Evolutionary conservation across 768 basidiomycete genomes (phyloP), one percentile per base, ranked within the genome.

Genomic region (Termitomyces sp.): DNA sequence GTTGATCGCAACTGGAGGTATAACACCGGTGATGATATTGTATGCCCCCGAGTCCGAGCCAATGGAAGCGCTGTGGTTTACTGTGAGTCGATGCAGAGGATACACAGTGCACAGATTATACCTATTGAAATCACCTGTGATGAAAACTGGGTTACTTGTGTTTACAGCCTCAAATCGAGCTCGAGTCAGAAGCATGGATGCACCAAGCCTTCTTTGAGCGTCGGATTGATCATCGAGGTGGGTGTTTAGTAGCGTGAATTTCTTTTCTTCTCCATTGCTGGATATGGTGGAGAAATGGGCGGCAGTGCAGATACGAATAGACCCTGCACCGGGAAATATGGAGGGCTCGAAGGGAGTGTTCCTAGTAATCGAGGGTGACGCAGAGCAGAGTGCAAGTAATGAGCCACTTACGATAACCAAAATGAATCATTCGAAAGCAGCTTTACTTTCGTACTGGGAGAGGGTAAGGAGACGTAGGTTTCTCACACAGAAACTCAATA

Each of bases 191-290:
- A 84, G 63, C 65, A 85, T 70, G 5, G 82, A 82, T 3, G 82
- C 83, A 26, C 75, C 82, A 18, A 82, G 71, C 32, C 72, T 74
- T 28, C 83, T 74, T 65, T 83, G 80, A 2, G 62, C 74, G 54
- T 85, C 83, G 20, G 81, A 83, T 50, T 73, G 73, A 57, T 85
- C 73, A 68, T 85, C 83, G 33, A 84, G 68, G 66, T 84, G 83
- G 0, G 81, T 79, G 68, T 84, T 85, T 33, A 84, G 72, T 9
- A 79, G 61, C 2, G 76, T 73, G 57, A 84, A 74, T 13, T 68
- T 65, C 26, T 61, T 62, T 2, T 61, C 61, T n/a, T 55, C 44
- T 14, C 56, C 47, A 7, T 51, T 46, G n/a, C 44, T 51, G 60
- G 61, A 44, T 13, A 59, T 57, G 32, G 64, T 66, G 36, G 65